Percentiles rank a stretch among this genome's conserved stretches.
These are phyloP conservation scores for Grigorovia humatica DNA, from an alignment of 805 yeast species.

Conservation along the genomic window DNA sequence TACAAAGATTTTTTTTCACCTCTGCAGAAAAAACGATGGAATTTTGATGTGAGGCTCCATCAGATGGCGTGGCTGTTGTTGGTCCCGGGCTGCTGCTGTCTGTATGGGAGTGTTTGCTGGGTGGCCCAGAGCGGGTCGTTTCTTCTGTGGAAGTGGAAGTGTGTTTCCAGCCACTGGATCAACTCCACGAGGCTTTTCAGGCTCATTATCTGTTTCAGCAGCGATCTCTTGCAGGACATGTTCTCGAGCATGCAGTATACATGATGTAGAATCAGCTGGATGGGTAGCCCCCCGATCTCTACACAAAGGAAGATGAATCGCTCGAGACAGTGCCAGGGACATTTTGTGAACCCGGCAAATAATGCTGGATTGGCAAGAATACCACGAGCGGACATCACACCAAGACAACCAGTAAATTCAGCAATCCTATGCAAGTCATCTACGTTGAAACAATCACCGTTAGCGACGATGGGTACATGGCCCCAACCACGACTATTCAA, in stretches of 20 bases:
- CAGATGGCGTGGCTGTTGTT: background rate
- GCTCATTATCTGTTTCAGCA: slow-evolving; percentile 56
- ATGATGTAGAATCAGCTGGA: slow-evolving; percentile 77
- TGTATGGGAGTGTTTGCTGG: slow-evolving; percentile 35
- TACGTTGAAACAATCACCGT: slow-evolving; percentile 81
- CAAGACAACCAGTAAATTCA: slow-evolving; percentile 65
- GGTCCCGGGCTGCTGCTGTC: background rate
- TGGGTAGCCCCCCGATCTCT: slow-evolving; percentile 71
- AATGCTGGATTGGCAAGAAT: slow-evolving; percentile 76
- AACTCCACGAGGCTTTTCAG: slow-evolving; percentile 48
- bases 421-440: slow-evolving; percentile 58
- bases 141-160: slow-evolving; percentile 54
- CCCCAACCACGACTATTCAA: slow-evolving; percentile 13
- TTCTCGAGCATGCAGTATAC: slow-evolving; percentile 72
- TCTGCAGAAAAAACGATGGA: background rate
- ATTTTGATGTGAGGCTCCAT: no score
- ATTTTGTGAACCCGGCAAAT: slow-evolving; percentile 58
- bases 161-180: slow-evolving; percentile 71
- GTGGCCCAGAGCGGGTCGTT: slow-evolving; percentile 65
- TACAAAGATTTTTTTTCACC: background rate
- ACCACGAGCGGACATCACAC: slow-evolving; percentile 95
- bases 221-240: slow-evolving; percentile 35
- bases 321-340: slow-evolving; percentile 92
- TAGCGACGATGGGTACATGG: slow-evolving; percentile 84
- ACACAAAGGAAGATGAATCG: slow-evolving; percentile 68